Percentiles rank a stretch among this genome's conserved stretches.
These are phyloP conservation scores for Candida gigantensis DNA, from an alignment of 1,139 yeast genomes.

Conservation along the genomic window DNA sequence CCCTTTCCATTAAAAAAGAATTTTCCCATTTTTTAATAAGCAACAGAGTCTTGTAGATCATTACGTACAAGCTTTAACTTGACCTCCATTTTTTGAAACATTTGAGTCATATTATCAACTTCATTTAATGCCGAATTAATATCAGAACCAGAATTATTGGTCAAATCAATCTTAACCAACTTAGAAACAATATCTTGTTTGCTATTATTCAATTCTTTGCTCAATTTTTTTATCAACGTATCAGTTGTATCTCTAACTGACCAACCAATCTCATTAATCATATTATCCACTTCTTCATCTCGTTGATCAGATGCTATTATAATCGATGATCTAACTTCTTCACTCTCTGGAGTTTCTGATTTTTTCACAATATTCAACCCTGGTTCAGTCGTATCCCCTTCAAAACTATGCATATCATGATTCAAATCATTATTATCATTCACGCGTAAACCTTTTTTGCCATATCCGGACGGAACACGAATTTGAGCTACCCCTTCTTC, in stretches of 20 bases:
- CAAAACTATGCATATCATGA: conserved; percentile 2
- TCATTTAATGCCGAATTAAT: conserved; percentile 52
- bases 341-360: conserved; percentile 6
- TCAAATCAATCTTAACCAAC: conserved; percentile 42
- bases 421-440: conserved; percentile 6
- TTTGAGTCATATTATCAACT: conserved; percentile 61
- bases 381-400: conserved; percentile 14
- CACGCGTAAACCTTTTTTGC: too few species aligned
- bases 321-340: conserved; percentile 9
- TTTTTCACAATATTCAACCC: conserved; percentile 25
- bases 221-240: conserved; percentile 55
- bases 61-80: background rate
- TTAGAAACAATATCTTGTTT: conserved; percentile 42
- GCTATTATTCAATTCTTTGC: conserved; percentile 45
- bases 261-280: conserved; percentile 78
- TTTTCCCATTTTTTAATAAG: too few species aligned
- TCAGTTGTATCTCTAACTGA: conserved; percentile 62
- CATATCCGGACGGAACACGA: too few species aligned
- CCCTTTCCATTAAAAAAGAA: too few species aligned
- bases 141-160: conserved; percentile 38
- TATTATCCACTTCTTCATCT: conserved; percentile 59
- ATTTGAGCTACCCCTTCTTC: background rate
- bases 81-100: conserved; percentile 36
- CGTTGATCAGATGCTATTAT: conserved; percentile 24
- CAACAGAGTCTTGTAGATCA: conserved; percentile 3